phyloP scores from a whole-genome alignment of 2,329 filamentous ascomycete species.

The Verticillium albo-atrum region DNA sequence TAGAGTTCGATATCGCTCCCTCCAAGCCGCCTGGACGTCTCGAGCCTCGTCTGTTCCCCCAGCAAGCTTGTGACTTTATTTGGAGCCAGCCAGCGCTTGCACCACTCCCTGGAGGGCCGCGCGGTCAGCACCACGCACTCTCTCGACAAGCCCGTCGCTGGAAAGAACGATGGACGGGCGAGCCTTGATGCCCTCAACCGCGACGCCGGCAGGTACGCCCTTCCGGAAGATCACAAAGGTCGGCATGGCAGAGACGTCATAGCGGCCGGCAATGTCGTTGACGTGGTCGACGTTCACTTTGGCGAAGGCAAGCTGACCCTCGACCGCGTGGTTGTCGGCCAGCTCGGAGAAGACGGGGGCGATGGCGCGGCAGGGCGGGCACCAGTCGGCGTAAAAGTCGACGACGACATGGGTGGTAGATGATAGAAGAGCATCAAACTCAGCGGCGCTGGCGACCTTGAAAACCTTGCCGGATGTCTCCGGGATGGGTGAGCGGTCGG shows the following conservation, averaged over 20 bases:
- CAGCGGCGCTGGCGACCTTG: conserved; percentile 21
- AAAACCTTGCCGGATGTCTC: conserved; percentile 33
- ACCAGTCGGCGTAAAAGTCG: conserved; percentile 50
- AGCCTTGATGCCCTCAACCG: conserved; percentile 14
- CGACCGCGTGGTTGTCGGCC: conserved; percentile 25
- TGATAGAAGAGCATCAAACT: conserved; percentile 18
- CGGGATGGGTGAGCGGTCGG: conserved; percentile 28
- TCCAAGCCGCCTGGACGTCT: too few relatives aligned
- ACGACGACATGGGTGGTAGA: conserved; percentile 17
- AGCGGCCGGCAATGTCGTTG: conserved; percentile 42
- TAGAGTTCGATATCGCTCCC: too few relatives aligned
- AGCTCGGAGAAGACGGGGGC: conserved; percentile 40
- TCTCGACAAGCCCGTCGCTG: conserved; percentile 21
- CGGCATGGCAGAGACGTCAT: conserved; percentile 51
- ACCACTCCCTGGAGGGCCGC: conserved; percentile 21
- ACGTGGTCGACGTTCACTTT: conserved; percentile 56
- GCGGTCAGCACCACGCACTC: conserved; percentile 22
- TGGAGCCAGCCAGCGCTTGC: conserved; percentile 15
- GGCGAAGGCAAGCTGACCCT: conserved; percentile 46
- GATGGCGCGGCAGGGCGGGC: conserved; percentile 44
- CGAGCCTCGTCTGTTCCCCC: too few relatives aligned
- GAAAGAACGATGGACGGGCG: conserved; percentile 16
- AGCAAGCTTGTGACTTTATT: background rate
- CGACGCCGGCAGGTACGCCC: conserved; percentile 28
- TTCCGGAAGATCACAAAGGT: conserved; percentile 58